A percentile compares a stretch with the other conserved stretches of the same genome.
Evolutionary conservation across 2,329 filamentous ascomycete species (phyloP).

Genomic region (Ophiostoma ulmi): DNA sequence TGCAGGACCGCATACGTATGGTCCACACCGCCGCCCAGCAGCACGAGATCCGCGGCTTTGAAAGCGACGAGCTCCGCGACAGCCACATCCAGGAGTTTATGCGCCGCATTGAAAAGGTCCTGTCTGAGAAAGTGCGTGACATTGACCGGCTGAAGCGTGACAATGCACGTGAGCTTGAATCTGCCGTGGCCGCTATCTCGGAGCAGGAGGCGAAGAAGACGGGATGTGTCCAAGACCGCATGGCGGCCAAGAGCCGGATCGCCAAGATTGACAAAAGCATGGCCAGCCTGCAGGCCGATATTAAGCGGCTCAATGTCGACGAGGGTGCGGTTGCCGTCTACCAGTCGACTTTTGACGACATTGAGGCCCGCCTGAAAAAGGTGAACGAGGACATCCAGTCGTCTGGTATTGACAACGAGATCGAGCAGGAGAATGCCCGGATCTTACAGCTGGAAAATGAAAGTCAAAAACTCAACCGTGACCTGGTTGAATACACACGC

Average conservation of each 20-base stretch:
- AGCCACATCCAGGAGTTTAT: slow-evolving; percentile 70
- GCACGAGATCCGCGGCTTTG: slow-evolving; percentile 79
- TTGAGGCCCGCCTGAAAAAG: slow-evolving; percentile 57
- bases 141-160: slow-evolving; percentile 65
- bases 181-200: slow-evolving; percentile 66
- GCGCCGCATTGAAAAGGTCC: slow-evolving; percentile 66
- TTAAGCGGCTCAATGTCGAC: slow-evolving; percentile 72
- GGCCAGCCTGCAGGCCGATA: slow-evolving; percentile 58
- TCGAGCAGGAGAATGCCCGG: slow-evolving; percentile 60
- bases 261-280: slow-evolving; percentile 67
- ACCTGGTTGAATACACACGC: slow-evolving; percentile 76
- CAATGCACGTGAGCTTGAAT: slow-evolving; percentile 66
- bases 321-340: slow-evolving; percentile 77
- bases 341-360: slow-evolving; percentile 66
- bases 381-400: slow-evolving; percentile 58
- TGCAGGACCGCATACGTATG: slow-evolving; percentile 64
- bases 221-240: slow-evolving; percentile 66
- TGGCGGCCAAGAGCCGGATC: slow-evolving; percentile 68
- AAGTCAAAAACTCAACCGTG: slow-evolving; percentile 66
- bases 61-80: slow-evolving; percentile 66
- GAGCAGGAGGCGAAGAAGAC: slow-evolving; percentile 70
- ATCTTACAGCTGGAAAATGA: slow-evolving; percentile 67
- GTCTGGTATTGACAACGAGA: slow-evolving; percentile 64
- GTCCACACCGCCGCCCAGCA: slow-evolving; percentile 71
- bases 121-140: slow-evolving; percentile 71